Base-by-base conservation (phyloP, 345 rosid species). In the Lepidium africanum region DNA sequence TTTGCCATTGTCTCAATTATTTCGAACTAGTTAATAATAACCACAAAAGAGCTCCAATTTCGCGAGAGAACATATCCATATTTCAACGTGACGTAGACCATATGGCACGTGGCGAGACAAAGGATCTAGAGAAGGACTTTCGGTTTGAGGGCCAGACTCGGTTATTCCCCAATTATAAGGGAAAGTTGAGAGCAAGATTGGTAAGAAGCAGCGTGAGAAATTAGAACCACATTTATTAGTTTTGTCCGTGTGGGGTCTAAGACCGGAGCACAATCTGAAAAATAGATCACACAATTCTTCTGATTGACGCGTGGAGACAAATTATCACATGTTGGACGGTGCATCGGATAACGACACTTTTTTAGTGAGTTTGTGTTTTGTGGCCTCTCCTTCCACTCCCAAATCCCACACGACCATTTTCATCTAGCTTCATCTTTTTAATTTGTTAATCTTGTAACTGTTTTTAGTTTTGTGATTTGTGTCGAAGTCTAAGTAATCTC, bases 291-390 rank as follows among this genome's bases (percentile, higher is more conserved):
- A 52, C 50, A 6, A 73, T 54, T 82, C 8, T 35, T 15, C 21
- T 65, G 67, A 0, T 3, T 3, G 79, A 43, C 83, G 70, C 82
- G 74, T 70, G 19, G 63, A 19, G 35, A 42, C 65, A 7, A 49
- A 48, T 67, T 69, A 49, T 80, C 85, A 57, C 79, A 67, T 76
- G 85, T 69, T 83, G 89, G 89, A 57, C 89, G 85, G 89, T 63
- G 81, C 82, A 71, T 59, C 0, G 33, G 79, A 80, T 50, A 47
- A 40, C 42, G 82, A 83, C 92, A 7, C 56, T 40, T 56, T 30
- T 57, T 42, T 64, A n/a, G 10, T 61, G 35, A 25, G 54, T 61
- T 21, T 70, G 42, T 71, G 63, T 71, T 19, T 30, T 14, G 63
- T 72, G 65, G 76, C 64, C 58, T 54, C 41, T 2, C 19, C n/a